Evolutionary conservation across 176 grass and related monocot species (phyloP).

Genomic region (barley (Hordeum vulgare)): MorexV3_pseudomolecules_assembly NC_058520.1:570358438-570358937

Average conservation of each 20-base stretch:
- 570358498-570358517: background rate
- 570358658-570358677: conserved; percentile 81
- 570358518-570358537: conserved; percentile 26
- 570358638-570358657: conserved; percentile 15
- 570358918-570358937: background rate
- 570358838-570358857: conserved; percentile 67
- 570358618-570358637: background rate
- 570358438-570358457: conserved; percentile 1
- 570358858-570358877: conserved; percentile 65
- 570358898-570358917: conserved; percentile 10
- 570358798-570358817: conserved; percentile 51
- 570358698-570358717: conserved; percentile 89
- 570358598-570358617: conserved; percentile 7
- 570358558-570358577: conserved; percentile 32
- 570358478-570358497: background rate
- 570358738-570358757: conserved; percentile 50
- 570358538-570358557: background rate
- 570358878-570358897: conserved; percentile 95
- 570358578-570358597: conserved; percentile 48
- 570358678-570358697: conserved; percentile 89
- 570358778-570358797: conserved; percentile 44
- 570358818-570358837: conserved; percentile 26
- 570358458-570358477: background rate
- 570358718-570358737: conserved; percentile 58
- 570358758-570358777: conserved; percentile 51